Percentiles rank a stretch among this genome's conserved stretches.
Conservation (phyloP, 805 yeast genomes). For the Wickerhamomyces canadensis region DNA sequence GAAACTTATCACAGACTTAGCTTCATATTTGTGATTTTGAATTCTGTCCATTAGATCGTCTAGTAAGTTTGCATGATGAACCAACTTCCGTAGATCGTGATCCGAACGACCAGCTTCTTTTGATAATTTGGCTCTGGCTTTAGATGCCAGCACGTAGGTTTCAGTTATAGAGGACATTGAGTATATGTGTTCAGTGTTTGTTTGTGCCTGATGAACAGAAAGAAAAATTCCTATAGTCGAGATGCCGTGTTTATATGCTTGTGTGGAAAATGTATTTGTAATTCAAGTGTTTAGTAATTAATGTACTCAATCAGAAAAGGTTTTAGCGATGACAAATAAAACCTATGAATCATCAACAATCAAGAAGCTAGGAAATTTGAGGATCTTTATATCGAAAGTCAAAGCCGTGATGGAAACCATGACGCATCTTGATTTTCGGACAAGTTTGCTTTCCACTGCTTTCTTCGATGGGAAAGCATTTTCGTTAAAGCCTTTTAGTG, state of each 20-base stretch:
- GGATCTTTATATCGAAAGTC: too few species aligned
- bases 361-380: too few species aligned
- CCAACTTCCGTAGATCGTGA: slow-evolving; percentile 19
- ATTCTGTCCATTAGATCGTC: slow-evolving; percentile 22
- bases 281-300: too few species aligned
- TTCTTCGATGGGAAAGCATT: too few species aligned
- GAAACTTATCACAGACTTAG: not conserved
- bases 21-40: slow-evolving; percentile 10
- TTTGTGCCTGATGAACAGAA: not conserved
- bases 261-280: not conserved
- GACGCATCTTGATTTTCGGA: too few species aligned
- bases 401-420: too few species aligned
- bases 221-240: too few species aligned
- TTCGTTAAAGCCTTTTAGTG: too few species aligned
- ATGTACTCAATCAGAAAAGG: too few species aligned
- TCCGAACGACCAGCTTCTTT: slow-evolving; percentile 21
- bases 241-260: not conserved
- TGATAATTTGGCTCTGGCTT: slow-evolving; percentile 21
- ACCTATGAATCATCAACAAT: too few species aligned
- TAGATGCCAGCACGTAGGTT: slow-evolving; percentile 20
- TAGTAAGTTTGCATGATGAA: slow-evolving; percentile 23
- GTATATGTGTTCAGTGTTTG: slow-evolving; percentile 1
- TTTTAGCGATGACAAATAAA: too few species aligned
- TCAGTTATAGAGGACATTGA: slow-evolving; percentile 18
- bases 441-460: too few species aligned